Evolutionary conservation across 768 basidiomycete genomes (phyloP).

Genomic region (Suillus variegatus): DNA sequence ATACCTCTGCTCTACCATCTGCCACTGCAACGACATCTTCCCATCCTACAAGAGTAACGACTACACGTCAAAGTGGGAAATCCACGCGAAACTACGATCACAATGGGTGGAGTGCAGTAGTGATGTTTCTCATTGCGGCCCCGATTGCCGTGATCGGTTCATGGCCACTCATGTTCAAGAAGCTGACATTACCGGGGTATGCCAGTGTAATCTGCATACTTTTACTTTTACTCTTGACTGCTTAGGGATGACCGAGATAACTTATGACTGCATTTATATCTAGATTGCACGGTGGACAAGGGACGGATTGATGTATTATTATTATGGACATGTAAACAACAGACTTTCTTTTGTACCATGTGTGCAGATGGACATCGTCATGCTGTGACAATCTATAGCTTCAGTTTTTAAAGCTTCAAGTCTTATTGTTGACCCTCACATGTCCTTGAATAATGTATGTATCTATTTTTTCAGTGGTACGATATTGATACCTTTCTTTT

Average conservation of each 20-base stretch:
- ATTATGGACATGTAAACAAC: neutral
- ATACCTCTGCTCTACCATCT: conserved; percentile 33
- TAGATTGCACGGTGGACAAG: neutral
- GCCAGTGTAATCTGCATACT: neutral
- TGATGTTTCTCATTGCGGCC: conserved; percentile 4
- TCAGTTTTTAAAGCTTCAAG: neutral
- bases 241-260: neutral
- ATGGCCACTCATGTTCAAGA: conserved; percentile 6
- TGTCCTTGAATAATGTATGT: neutral
- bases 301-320: neutral
- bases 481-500: neutral
- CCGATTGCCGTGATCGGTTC: conserved; percentile 3
- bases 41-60: neutral
- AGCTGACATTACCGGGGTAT: neutral
- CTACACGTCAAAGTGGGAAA: neutral
- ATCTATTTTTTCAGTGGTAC: neutral
- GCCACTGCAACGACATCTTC: conserved; percentile 10
- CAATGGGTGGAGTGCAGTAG: neutral
- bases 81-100: neutral
- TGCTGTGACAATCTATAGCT: neutral
- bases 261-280: neutral
- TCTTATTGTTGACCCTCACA: neutral
- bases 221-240: neutral
- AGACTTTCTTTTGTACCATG: neutral
- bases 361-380: neutral